Evolutionary conservation across 805 yeast genomes (phyloP).

Genomic region (Pichia membranifaciens): DNA sequence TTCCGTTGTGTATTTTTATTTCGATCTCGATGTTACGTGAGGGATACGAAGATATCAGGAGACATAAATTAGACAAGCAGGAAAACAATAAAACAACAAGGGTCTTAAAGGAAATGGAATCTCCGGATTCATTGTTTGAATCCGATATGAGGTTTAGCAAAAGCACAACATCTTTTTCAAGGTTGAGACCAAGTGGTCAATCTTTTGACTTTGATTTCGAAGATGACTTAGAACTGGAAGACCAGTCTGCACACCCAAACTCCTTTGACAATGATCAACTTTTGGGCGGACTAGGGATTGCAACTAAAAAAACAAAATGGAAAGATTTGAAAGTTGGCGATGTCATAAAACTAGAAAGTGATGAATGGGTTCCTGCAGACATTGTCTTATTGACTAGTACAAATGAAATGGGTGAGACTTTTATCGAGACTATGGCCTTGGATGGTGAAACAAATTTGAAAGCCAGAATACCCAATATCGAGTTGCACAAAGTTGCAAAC

Average conservation of each 20-base stretch:
- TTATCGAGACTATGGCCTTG: constrained; percentile 92
- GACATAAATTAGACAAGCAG: constrained; percentile 78
- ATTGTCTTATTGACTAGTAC: constrained; percentile 64
- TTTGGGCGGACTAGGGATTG: constrained; percentile 17
- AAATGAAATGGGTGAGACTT: constrained; percentile 58
- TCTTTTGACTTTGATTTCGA: constrained; percentile 21
- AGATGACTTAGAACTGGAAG: constrained; percentile 15
- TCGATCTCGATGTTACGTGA: constrained; percentile 86
- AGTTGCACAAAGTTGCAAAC: constrained; percentile 46
- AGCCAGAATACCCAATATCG: constrained; percentile 60
- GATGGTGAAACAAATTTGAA: constrained; percentile 97
- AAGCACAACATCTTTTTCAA: constrained; percentile 26
- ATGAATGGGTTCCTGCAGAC: constrained; percentile 96
- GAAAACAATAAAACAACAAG: constrained; percentile 61
- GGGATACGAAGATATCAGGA: constrained; percentile 86
- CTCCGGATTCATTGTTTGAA: constrained; percentile 8
- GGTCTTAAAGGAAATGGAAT: constrained; percentile 29
- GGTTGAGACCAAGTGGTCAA: constrained; percentile 23
- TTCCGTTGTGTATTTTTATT: constrained; percentile 82
- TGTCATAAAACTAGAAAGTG: constrained; percentile 60
- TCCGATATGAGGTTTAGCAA: constrained; percentile 19
- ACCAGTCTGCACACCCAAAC: constrained; percentile 15
- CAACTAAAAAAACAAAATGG: constrained; percentile 45
- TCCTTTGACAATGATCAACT: constrained; percentile 21
- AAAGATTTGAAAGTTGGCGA: constrained; percentile 84